Conservation (phyloP, 179 eudicot genomes). For the Silene noctiflora region DNA sequence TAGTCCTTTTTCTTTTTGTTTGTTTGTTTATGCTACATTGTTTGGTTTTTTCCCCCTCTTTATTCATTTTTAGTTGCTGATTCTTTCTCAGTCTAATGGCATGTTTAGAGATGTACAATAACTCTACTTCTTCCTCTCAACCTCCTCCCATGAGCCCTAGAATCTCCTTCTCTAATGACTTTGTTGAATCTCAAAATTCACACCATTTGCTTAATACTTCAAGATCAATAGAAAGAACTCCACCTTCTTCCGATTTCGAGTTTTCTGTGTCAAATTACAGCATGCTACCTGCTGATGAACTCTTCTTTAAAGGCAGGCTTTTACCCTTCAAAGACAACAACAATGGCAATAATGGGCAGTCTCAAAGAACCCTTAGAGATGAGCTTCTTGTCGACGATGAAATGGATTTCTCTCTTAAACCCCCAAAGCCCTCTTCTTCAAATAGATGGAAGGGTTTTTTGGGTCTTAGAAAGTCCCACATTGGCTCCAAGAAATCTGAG, state of each 20-base stretch:
- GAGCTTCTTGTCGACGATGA: slow-evolving; percentile 56
- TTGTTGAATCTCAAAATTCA: slow-evolving; percentile 37
- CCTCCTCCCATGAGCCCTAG: slow-evolving; percentile 49
- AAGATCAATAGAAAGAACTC: slow-evolving; percentile 14
- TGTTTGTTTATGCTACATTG: slow-evolving; percentile 21
- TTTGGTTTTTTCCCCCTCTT: neutral
- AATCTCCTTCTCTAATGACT: slow-evolving; percentile 70
- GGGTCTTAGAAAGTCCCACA: slow-evolving; percentile 70
- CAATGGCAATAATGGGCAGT: slow-evolving; percentile 13
- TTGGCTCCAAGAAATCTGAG: slow-evolving; percentile 55
- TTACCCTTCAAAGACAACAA: slow-evolving; percentile 53
- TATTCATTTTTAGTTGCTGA: slow-evolving; percentile 6
- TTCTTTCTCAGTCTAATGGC: slow-evolving; percentile 34
- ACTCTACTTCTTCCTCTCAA: slow-evolving; percentile 19
- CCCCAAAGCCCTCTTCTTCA: slow-evolving; percentile 49
- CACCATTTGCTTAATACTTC: neutral
- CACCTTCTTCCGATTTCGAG: slow-evolving; percentile 67
- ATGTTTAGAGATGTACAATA: slow-evolving; percentile 63
- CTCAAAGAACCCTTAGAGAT: slow-evolving; percentile 51
- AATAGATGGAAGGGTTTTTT: slow-evolving; percentile 67
- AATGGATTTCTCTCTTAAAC: slow-evolving; percentile 40
- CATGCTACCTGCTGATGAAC: slow-evolving; percentile 75
- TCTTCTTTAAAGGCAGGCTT: slow-evolving; percentile 70
- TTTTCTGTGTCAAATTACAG: slow-evolving; percentile 53
- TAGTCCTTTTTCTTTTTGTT: slow-evolving; percentile 26